Conservation (phyloP, 2,329 filamentous ascomycete species). For the Fusarium sp. region DNA sequence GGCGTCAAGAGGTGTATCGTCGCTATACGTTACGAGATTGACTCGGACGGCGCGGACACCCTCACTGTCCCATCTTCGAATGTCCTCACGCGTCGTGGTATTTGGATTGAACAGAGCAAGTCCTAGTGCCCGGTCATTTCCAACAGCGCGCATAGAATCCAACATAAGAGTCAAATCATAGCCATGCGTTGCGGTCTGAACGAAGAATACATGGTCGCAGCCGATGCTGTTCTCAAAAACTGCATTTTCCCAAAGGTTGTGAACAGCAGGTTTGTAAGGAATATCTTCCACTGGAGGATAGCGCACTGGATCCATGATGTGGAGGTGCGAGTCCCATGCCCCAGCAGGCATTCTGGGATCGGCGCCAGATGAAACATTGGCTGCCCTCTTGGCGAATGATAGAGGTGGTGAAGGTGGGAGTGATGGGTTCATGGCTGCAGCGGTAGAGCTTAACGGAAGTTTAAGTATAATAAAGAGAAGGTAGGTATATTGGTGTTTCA, state of each 20-base stretch:
- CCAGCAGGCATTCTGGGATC: not conserved
- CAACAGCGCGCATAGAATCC: constrained; percentile 1
- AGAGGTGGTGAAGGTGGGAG: not conserved
- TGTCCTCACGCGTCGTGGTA: not conserved
- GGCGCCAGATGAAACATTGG: not conserved
- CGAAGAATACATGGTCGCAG: not conserved
- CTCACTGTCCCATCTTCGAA: not conserved
- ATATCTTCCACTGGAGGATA: not conserved
- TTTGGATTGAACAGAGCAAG: not conserved
- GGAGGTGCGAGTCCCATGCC: constrained; percentile 1
- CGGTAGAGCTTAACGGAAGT: too few relatives aligned
- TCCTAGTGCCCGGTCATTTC: not conserved
- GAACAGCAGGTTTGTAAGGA: not conserved
- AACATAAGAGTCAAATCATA: not conserved
- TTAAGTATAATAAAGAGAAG: too few relatives aligned
- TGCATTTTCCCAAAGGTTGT: not conserved
- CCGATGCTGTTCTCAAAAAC: not conserved
- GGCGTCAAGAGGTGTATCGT: not conserved
- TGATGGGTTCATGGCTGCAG: not conserved
- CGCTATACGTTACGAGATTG: not conserved
- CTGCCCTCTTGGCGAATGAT: not conserved
- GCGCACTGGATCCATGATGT: constrained; percentile 1
- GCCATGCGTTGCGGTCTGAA: not conserved
- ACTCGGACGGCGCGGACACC: not conserved
- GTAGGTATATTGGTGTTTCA: too few relatives aligned